phyloP scores from a whole-genome alignment of 345 rosid genomes.

The Erodium maritimum region DNA sequence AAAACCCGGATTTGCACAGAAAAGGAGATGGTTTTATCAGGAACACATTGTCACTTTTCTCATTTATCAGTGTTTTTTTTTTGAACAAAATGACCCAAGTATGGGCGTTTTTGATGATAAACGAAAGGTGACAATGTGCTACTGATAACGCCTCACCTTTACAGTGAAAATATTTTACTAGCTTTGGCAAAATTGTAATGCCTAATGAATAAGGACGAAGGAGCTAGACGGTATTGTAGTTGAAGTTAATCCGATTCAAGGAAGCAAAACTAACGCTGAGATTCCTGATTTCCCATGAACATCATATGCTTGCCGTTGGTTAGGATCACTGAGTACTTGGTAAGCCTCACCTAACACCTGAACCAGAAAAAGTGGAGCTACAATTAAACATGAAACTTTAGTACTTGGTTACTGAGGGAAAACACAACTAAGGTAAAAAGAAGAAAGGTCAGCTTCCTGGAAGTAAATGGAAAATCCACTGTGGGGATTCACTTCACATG shows the following conservation, averaged over 20 bases:
- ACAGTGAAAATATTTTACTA: background rate
- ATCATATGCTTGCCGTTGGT: conserved; percentile 94
- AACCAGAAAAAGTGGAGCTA: background rate
- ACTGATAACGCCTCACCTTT: too few relatives aligned
- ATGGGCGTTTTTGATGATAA: too few relatives aligned
- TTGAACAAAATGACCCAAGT: too few relatives aligned
- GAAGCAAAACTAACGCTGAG: conserved; percentile 60
- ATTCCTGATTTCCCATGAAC: conserved; percentile 85
- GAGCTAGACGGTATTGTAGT: background rate
- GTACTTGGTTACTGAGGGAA: too few relatives aligned
- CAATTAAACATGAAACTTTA: too few relatives aligned
- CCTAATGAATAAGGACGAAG: background rate
- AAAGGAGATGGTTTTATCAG: too few relatives aligned
- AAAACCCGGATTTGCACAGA: too few relatives aligned
- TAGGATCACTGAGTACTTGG: conserved; percentile 87
- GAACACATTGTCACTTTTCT: too few relatives aligned
- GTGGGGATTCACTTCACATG: background rate
- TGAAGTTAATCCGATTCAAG: conserved; percentile 4
- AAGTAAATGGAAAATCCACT: background rate
- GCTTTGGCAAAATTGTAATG: background rate
- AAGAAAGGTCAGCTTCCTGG: background rate
- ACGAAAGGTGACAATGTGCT: too few relatives aligned
- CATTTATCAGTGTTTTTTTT: too few relatives aligned
- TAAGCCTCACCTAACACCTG: conserved; percentile 94
- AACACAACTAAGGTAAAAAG: too few relatives aligned